Evolutionary conservation across 768 basidiomycete genomes (phyloP).

Genomic region (Lactifluus echinatus): DNA sequence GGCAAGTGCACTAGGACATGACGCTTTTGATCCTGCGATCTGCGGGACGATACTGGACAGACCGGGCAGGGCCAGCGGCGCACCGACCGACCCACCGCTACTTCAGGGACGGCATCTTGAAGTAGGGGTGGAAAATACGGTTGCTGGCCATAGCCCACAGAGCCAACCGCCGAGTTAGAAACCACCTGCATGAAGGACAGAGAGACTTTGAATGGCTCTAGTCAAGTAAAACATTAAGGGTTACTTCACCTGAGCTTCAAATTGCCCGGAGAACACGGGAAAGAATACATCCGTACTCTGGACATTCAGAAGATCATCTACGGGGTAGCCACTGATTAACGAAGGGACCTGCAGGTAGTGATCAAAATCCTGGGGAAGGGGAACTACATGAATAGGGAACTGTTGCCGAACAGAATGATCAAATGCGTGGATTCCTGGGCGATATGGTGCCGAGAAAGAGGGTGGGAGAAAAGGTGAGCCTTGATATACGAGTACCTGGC

Average conservation of each 20-base stretch:
- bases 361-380: too few species aligned
- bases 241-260: background rate
- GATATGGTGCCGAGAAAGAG: too few species aligned
- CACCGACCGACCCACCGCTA: too few species aligned
- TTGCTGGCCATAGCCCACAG: background rate
- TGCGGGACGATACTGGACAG: background rate
- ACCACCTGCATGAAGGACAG: background rate
- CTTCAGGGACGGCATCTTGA: background rate
- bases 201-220: background rate
- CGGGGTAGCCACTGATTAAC: background rate
- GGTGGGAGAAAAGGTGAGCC: too few species aligned
- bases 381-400: too few species aligned
- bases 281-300: background rate
- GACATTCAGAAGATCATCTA: background rate
- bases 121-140: too few species aligned
- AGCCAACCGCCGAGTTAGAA: background rate
- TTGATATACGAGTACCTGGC: too few species aligned
- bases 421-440: too few species aligned
- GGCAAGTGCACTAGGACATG: background rate
- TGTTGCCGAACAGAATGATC: too few species aligned
- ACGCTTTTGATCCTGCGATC: background rate
- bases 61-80: background rate
- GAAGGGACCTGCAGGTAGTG: background rate
- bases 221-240: too few species aligned
- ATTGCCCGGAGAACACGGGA: background rate